A percentile compares a stretch with the other conserved stretches of the same genome.
Evolutionary conservation across 768 basidiomycete species (phyloP).

Genomic region (Lactarius tabidus): DNA sequence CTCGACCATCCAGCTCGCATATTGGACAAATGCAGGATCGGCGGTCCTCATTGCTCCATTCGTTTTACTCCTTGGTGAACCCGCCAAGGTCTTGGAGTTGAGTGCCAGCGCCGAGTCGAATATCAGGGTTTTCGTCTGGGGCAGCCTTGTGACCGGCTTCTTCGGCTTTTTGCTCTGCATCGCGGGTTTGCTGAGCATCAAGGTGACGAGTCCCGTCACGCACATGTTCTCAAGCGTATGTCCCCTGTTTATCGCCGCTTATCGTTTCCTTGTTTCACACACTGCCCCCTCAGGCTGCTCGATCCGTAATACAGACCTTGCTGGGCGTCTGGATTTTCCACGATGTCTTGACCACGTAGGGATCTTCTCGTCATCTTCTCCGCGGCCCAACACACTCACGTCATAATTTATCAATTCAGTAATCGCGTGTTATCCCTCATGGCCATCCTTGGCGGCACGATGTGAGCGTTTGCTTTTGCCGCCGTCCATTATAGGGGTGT

Average conservation of each 20-base stretch:
- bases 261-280: background rate
- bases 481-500: background rate
- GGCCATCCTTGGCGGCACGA: slow-evolving; percentile 63
- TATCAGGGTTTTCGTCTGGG: slow-evolving; percentile 54
- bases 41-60: slow-evolving; percentile 62
- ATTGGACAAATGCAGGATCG: slow-evolving; percentile 74
- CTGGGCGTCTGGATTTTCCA: slow-evolving; percentile 73
- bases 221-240: slow-evolving; percentile 81
- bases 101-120: slow-evolving; percentile 44
- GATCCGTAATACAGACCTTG: slow-evolving; percentile 80
- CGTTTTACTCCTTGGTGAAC: slow-evolving; percentile 55
- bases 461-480: slow-evolving; percentile 40
- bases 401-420: slow-evolving; percentile 1
- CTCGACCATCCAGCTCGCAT: slow-evolving; percentile 69
- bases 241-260: slow-evolving; percentile 17
- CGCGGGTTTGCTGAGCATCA: slow-evolving; percentile 75
- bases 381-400: slow-evolving; percentile 1
- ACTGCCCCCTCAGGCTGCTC: slow-evolving; percentile 47
- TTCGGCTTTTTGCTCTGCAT: slow-evolving; percentile 80
- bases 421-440: slow-evolving; percentile 36
- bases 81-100: slow-evolving; percentile 39
- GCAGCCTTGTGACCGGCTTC: slow-evolving; percentile 63
- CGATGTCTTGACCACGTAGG: slow-evolving; percentile 68
- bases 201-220: slow-evolving; percentile 76
- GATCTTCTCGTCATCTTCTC: background rate